Evolutionary conservation across 306 rosid genomes (phyloP).

Genomic region (Vigna mungo): DNA sequence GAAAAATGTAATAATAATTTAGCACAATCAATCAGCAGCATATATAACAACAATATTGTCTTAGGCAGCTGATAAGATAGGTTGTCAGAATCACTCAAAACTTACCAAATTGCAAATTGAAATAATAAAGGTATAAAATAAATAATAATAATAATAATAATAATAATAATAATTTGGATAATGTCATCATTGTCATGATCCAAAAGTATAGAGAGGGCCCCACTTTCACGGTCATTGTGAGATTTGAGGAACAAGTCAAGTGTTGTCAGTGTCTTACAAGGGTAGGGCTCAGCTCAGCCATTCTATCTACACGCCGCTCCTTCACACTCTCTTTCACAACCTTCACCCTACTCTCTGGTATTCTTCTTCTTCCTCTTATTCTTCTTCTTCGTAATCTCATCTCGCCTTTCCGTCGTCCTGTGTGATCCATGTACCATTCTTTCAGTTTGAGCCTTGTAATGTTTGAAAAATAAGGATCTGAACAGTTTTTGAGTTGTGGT

Average conservation of each 20-base stretch:
- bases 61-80: conserved; percentile 12
- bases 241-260: conserved; percentile 43
- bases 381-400: conserved; percentile 12
- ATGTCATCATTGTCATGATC: conserved; percentile 47
- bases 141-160: too few species aligned
- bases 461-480: conserved; percentile 28
- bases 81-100: conserved; percentile 3
- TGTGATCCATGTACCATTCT: neutral
- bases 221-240: conserved; percentile 34
- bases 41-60: neutral
- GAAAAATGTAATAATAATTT: neutral
- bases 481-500: conserved; percentile 26
- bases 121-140: neutral
- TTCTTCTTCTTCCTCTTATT: neutral
- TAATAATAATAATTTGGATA: conserved; percentile 37
- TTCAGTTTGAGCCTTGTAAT: neutral
- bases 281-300: conserved; percentile 39
- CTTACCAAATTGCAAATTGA: conserved; percentile 35
- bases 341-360: conserved; percentile 10
- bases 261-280: conserved; percentile 12
- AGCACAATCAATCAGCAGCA: neutral
- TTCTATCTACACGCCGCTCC: conserved; percentile 5
- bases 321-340: conserved; percentile 3
- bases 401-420: neutral
- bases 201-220: conserved; percentile 39